Conservation (phyloP, 345 rosid genomes). For the Boechera divaricarpa region DNA sequence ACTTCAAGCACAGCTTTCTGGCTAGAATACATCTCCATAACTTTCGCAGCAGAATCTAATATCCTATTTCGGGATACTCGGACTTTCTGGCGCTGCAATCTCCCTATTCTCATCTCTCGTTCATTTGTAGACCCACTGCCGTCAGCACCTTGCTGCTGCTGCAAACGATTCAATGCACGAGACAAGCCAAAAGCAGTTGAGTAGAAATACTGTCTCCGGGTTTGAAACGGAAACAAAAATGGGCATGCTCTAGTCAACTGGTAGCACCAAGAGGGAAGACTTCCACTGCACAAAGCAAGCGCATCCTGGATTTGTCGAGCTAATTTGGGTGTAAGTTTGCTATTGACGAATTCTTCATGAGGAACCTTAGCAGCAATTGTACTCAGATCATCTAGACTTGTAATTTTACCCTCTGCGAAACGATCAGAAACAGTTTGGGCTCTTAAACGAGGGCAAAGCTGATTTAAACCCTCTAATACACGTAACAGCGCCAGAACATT, state of each 20-base stretch:
- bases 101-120: constrained; percentile 93
- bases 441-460: constrained; percentile 87
- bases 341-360: constrained; percentile 78
- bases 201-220: constrained; percentile 91
- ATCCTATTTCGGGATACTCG: constrained; percentile 98
- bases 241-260: constrained; percentile 98
- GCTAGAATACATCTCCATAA: constrained; percentile 99
- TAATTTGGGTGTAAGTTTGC: constrained; percentile 96
- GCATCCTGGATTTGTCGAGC: constrained; percentile 99
- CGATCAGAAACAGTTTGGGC: constrained; percentile 63
- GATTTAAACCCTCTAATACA: constrained; percentile 92
- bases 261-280: constrained; percentile 97
- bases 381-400: constrained; percentile 61
- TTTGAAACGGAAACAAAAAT: constrained; percentile 97
- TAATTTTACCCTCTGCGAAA: constrained; percentile 73
- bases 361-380: constrained; percentile 63
- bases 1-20: constrained; percentile 99
- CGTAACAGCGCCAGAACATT: constrained; percentile 82
- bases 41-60: constrained; percentile 98
- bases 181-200: constrained; percentile 99
- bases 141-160: constrained; percentile 99
- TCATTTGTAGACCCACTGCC: constrained; percentile 83
- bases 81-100: constrained; percentile 97
- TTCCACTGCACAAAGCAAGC: constrained; percentile 97
- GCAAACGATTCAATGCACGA: constrained; percentile 94